Conservation (phyloP, 345 rosid species). For the Hibiscus mutabilis region DNA sequence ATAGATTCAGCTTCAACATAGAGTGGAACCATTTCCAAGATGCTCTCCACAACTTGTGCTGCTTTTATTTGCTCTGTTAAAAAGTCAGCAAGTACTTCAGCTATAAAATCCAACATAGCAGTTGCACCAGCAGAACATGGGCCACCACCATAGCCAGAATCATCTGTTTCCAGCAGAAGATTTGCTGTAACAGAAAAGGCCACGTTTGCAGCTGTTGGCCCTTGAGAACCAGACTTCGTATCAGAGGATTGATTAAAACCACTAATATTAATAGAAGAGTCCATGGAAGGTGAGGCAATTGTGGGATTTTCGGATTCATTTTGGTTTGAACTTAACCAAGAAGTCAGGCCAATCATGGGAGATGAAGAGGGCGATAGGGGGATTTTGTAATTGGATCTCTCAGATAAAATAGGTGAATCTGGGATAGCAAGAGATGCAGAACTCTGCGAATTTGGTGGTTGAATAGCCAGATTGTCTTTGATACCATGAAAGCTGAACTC, state of each 20-base stretch:
- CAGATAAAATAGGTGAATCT: slow-evolving; percentile 80
- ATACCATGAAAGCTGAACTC: slow-evolving; percentile 35
- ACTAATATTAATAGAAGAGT: slow-evolving; percentile 49
- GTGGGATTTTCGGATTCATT: slow-evolving; percentile 48
- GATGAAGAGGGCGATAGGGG: slow-evolving; percentile 51
- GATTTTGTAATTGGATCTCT: slow-evolving; percentile 59
- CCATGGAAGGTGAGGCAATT: slow-evolving; percentile 51
- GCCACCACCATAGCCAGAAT: slow-evolving; percentile 96
- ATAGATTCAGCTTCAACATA: slow-evolving; percentile 86
- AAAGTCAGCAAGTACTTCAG: slow-evolving; percentile 92
- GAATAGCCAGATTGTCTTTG: slow-evolving; percentile 33
- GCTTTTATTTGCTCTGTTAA: slow-evolving; percentile 89
- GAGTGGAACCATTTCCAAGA: slow-evolving; percentile 83
- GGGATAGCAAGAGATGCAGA: slow-evolving; percentile 45
- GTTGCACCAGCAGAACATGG: slow-evolving; percentile 99
- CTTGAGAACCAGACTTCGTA: slow-evolving; percentile 55
- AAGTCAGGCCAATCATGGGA: slow-evolving; percentile 71
- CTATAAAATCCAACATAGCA: slow-evolving; percentile 90
- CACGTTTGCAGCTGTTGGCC: slow-evolving; percentile 42
- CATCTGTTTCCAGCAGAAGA: slow-evolving; percentile 80
- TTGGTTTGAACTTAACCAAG: slow-evolving; percentile 67
- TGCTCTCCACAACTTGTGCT: slow-evolving; percentile 64
- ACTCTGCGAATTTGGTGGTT: slow-evolving; percentile 56
- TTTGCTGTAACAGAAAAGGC: slow-evolving; percentile 55
- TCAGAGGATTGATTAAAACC: slow-evolving; percentile 72